phyloP scores from a whole-genome alignment of 2,329 filamentous ascomycete species.

The Ustulina deusta region DNA sequence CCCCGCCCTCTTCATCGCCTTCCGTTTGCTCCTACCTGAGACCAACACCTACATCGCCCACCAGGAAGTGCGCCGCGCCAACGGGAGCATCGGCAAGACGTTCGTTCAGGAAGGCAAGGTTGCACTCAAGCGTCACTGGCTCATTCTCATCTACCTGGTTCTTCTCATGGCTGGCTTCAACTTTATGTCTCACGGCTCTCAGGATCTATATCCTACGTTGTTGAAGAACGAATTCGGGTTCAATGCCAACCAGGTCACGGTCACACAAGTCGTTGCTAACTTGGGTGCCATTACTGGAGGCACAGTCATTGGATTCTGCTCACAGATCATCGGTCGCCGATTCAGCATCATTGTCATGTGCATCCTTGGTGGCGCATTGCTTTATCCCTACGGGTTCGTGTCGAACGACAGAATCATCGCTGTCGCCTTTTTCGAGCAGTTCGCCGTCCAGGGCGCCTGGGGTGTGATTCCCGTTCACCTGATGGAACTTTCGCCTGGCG shows the following conservation, averaged over 20 bases:
- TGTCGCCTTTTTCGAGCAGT: constrained; percentile 86
- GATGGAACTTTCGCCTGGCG: constrained; percentile 79
- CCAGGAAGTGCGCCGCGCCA: constrained; percentile 68
- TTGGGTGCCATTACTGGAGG: constrained; percentile 78
- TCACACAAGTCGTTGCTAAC: constrained; percentile 79
- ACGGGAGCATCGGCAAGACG: constrained; percentile 70
- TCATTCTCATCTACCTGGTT: constrained; percentile 83
- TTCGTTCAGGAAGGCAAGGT: constrained; percentile 83
- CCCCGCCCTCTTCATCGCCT: constrained; percentile 82
- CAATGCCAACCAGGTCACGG: constrained; percentile 68
- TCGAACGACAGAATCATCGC: constrained; percentile 74
- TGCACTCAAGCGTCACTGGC: constrained; percentile 82
- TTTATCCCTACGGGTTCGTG: constrained; percentile 86
- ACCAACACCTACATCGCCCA: constrained; percentile 79
- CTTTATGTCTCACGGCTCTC: constrained; percentile 85
- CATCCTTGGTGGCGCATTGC: constrained; percentile 75
- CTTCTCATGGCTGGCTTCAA: constrained; percentile 92
- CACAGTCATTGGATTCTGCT: constrained; percentile 73
- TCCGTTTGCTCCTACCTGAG: constrained; percentile 82
- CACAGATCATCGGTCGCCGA: constrained; percentile 76
- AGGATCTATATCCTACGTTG: constrained; percentile 73
- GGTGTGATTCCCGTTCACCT: constrained; percentile 81
- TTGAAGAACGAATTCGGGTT: constrained; percentile 67
- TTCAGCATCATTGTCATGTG: constrained; percentile 75
- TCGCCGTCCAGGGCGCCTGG: constrained; percentile 83